Evolutionary conservation across 352 stramenopile genomes (phyloP).

Genomic region (Globisporangium mamillatum): DNA sequence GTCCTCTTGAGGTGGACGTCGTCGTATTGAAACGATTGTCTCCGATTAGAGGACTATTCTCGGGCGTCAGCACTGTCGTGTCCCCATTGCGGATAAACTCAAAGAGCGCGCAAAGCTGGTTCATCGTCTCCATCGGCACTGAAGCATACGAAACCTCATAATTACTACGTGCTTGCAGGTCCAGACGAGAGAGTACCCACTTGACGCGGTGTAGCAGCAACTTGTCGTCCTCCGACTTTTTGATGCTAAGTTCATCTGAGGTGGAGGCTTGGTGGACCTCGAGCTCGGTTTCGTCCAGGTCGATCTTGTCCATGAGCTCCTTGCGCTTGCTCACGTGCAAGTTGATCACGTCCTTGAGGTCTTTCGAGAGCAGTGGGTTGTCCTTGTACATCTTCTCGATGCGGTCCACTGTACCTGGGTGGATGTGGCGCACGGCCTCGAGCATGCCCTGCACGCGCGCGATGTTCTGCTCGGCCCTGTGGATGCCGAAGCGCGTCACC

Average conservation of each 20-base stretch:
- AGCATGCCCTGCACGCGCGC: slow-evolving; percentile 67
- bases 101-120: slow-evolving; percentile 70
- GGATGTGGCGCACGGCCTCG: slow-evolving; percentile 60
- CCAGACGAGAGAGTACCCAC: slow-evolving; percentile 70
- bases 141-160: neutral
- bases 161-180: slow-evolving; percentile 29
- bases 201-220: slow-evolving; percentile 71
- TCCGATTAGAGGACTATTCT: slow-evolving; percentile 52
- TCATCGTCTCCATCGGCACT: slow-evolving; percentile 29
- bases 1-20: neutral
- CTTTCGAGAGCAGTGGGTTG: slow-evolving; percentile 60
- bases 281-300: slow-evolving; percentile 52
- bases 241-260: neutral
- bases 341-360: slow-evolving; percentile 58
- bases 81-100: slow-evolving; percentile 71
- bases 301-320: slow-evolving; percentile 50
- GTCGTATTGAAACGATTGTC: slow-evolving; percentile 5
- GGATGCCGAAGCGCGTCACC: slow-evolving; percentile 60
- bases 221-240: slow-evolving; percentile 36
- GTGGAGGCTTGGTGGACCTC: slow-evolving; percentile 40
- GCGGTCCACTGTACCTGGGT: slow-evolving; percentile 61
- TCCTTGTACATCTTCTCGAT: slow-evolving; percentile 70
- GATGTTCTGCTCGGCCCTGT: slow-evolving; percentile 73
- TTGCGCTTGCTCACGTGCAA: slow-evolving; percentile 44
- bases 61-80: slow-evolving; percentile 31